Evolutionary conservation across 768 basidiomycete species (phyloP).

Genomic region (Pulveroboletus sp.): DNA sequence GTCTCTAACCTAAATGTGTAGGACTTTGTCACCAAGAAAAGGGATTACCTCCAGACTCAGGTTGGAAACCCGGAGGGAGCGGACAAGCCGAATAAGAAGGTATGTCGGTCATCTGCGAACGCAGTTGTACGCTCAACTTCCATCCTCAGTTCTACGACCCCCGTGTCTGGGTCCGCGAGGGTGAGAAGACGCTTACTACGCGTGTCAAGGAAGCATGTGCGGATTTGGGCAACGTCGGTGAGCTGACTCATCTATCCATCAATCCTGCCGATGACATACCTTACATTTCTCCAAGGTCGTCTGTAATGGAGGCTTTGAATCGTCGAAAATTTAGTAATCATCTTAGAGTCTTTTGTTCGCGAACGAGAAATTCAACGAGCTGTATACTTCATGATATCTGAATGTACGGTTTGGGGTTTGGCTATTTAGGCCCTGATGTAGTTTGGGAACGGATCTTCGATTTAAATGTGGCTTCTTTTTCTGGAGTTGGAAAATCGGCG

Average conservation of each 20-base stretch:
- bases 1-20: slow-evolving; percentile 25
- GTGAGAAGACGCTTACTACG: slow-evolving; percentile 84
- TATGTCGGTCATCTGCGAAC: slow-evolving; percentile 20
- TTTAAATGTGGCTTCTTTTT: slow-evolving; percentile 3
- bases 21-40: slow-evolving; percentile 85
- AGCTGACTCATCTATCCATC: slow-evolving; percentile 19
- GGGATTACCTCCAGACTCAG: slow-evolving; percentile 83
- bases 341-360: slow-evolving; percentile 11
- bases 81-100: slow-evolving; percentile 99
- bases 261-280: neutral
- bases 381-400: slow-evolving; percentile 1
- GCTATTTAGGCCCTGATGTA: too few relatives aligned
- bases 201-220: slow-evolving; percentile 93
- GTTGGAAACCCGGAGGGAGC: slow-evolving; percentile 96
- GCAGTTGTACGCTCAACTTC: neutral
- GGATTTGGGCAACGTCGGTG: slow-evolving; percentile 75
- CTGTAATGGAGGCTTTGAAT: slow-evolving; percentile 13
- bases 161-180: slow-evolving; percentile 97
- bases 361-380: neutral
- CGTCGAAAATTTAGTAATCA: slow-evolving; percentile 15
- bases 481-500: neutral
- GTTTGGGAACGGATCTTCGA: neutral
- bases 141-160: slow-evolving; percentile 77
- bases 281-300: slow-evolving; percentile 16
- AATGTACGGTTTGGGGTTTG: neutral